These are phyloP conservation scores for Fusarium ramigenum DNA, from an alignment of 2,329 filamentous ascomycete genomes.

Conservation along the genomic window DNA sequence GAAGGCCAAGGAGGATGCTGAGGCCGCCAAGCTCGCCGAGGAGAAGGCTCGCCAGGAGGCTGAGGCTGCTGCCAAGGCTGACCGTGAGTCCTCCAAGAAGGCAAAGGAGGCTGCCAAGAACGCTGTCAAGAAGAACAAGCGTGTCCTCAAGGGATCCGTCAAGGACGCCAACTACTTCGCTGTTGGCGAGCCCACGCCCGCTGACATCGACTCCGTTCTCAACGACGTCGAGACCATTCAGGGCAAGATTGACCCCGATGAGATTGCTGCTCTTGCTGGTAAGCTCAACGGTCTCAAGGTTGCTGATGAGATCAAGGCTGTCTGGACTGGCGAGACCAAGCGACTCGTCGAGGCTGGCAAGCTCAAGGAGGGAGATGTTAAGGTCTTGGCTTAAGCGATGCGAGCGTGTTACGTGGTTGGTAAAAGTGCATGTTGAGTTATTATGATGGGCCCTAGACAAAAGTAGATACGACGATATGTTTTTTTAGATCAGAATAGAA, in stretches of 20 bases:
- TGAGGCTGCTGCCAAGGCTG: constrained; percentile 85
- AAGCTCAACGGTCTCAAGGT: constrained; percentile 85
- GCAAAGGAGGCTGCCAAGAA: constrained; percentile 98
- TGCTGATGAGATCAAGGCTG: constrained; percentile 82
- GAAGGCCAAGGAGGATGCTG: constrained; percentile 84
- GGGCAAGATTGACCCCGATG: constrained; percentile 87
- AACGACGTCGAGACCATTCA: constrained; percentile 88
- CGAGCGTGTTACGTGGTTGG: neutral
- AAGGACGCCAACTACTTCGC: constrained; percentile 99
- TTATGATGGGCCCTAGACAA: constrained; percentile 34
- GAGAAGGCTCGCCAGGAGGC: constrained; percentile 82
- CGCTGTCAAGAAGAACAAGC: constrained; percentile 99
- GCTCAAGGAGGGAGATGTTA: constrained; percentile 84
- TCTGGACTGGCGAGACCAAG: constrained; percentile 82
- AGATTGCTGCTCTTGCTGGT: constrained; percentile 83
- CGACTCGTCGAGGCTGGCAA: constrained; percentile 83
- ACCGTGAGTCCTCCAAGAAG: constrained; percentile 89
- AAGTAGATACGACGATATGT: constrained; percentile 36
- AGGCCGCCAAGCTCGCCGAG: constrained; percentile 84
- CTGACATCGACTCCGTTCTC: constrained; percentile 83
- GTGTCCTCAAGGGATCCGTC: constrained; percentile 89
- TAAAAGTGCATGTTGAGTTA: constrained; percentile 5
- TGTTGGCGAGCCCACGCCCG: constrained; percentile 75
- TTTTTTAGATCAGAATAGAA: constrained; percentile 26
- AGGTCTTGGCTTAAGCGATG: constrained; percentile 61